Base-by-base conservation (phyloP, 108 stramenopile genomes). In the Pseudonitzschia multiseries region DNA sequence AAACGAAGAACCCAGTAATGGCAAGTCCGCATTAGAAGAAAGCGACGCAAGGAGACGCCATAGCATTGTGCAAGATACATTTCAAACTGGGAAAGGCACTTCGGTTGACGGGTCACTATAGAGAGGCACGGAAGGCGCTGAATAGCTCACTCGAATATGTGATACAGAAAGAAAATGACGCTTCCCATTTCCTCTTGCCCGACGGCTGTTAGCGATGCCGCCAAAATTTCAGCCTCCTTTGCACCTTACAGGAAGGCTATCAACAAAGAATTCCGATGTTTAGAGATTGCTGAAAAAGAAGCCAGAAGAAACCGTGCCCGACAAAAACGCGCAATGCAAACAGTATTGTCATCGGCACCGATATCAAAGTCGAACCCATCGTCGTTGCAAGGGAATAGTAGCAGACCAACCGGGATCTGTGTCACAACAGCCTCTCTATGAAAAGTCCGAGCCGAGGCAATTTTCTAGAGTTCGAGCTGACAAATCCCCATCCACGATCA, bases 31-130 rank as follows among this genome's bases (percentile, higher is more conserved):
- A 56, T 10, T 52, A 9, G 57, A 20, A 21, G 6, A 40, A 62
- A 26, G 40, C 18, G 17, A 27, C 26, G n/a, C 50, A 14, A 41
- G 57, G n/a, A 42, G 79, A 71, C 65, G 32, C 46, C 27, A 63
- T 76, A 28, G 65, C 60, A 43, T 14, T 65, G 27, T 81, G 74
- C 63, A 95, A 93, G 69, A 79, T 87, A 3, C 78, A 83, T 32
- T 95, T 88, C 77, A 86, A 89, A 51, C 84, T 85, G 62, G 90
- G 81, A 52, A 88, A 86, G 77, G 82, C 86, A 18, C 87, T 73
- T 20, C 80, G 89, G 65, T 74, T 90, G 43, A 79, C 75, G 67
- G 94, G 94, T 18, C 48, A 80, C 51, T 95, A 92, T 63, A 33
- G 28, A 20, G 41, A 41, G 15, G 87, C 90, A 18, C 68, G 82